Percentiles rank a stretch among this genome's conserved stretches.
Evolutionary conservation across 805 yeast genomes (phyloP).

Genomic region (Lipomyces orientalis): DNA sequence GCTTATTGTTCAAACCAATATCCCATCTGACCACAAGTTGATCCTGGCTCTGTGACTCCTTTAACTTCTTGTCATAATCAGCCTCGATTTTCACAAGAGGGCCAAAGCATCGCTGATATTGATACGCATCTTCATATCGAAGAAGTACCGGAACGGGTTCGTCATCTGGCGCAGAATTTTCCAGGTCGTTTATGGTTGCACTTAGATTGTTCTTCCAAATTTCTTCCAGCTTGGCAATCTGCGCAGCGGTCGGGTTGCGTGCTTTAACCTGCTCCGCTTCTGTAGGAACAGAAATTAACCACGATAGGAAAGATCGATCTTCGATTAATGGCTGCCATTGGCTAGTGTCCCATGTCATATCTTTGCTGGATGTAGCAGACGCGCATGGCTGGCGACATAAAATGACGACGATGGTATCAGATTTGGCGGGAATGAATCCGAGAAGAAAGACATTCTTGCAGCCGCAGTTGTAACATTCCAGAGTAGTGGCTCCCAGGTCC

Average conservation of each 20-base stretch:
- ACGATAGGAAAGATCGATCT: conserved; percentile 74
- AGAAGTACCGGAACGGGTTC: conserved; percentile 73
- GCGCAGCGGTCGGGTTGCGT: conserved; percentile 61
- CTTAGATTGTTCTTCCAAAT: conserved; percentile 77
- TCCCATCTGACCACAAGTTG: conserved; percentile 79
- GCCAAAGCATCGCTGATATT: conserved; percentile 83
- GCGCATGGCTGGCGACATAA: conserved; percentile 86
- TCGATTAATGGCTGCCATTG: conserved; percentile 89
- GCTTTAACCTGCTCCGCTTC: conserved; percentile 67
- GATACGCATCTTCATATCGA: conserved; percentile 80
- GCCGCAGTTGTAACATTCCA: conserved; percentile 93
- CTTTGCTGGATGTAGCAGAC: conserved; percentile 57
- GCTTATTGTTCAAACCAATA: conserved; percentile 64
- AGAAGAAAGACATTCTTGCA: conserved; percentile 75
- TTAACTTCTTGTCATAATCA: conserved; percentile 72
- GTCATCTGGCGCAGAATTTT: conserved; percentile 56
- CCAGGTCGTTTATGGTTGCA: conserved; percentile 73
- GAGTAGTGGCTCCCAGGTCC: conserved; percentile 81
- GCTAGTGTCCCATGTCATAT: conserved; percentile 81
- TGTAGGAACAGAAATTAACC: conserved; percentile 77
- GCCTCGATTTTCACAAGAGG: conserved; percentile 84
- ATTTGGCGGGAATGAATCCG: conserved; percentile 87
- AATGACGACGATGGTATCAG: conserved; percentile 83
- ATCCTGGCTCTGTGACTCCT: conserved; percentile 78
- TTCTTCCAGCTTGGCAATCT: conserved; percentile 74